These are phyloP conservation scores for Corymbia maculata DNA, from an alignment of 345 rosid species.

Conservation along the genomic window DNA sequence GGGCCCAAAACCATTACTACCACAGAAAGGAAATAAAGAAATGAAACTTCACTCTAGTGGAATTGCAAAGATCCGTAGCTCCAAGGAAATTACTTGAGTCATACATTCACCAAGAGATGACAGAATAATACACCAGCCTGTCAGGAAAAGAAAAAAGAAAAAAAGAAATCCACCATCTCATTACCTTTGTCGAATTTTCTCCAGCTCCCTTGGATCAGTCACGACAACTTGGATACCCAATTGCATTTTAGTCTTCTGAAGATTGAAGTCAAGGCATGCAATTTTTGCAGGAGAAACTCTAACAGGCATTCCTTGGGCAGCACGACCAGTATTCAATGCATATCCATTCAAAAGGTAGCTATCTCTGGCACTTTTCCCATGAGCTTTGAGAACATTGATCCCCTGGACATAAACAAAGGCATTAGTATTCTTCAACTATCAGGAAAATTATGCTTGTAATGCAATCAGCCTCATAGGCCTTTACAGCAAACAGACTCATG, in stretches of 20 bases:
- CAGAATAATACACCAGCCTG: neutral
- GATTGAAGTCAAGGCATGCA: slow-evolving; percentile 95
- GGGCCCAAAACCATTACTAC: neutral
- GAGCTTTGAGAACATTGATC: slow-evolving; percentile 88
- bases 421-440: neutral
- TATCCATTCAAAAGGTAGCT: slow-evolving; percentile 89
- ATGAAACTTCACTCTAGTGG: neutral
- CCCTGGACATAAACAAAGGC: slow-evolving; percentile 29
- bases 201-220: slow-evolving; percentile 95
- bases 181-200: slow-evolving; percentile 91
- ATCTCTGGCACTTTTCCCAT: slow-evolving; percentile 87
- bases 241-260: slow-evolving; percentile 96
- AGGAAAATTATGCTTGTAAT: neutral
- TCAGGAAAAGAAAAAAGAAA: neutral
- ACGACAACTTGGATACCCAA: slow-evolving; percentile 93
- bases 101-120: neutral
- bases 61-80: neutral
- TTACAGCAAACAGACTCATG: neutral
- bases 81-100: neutral
- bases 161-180: neutral
- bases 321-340: slow-evolving; percentile 89
- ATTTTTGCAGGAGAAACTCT: slow-evolving; percentile 86
- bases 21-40: neutral
- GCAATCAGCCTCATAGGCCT: neutral
- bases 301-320: slow-evolving; percentile 97